These are phyloP conservation scores for Saccharomyces paradoxus DNA, from an alignment of 805 yeast species.

Conservation along the genomic window DNA sequence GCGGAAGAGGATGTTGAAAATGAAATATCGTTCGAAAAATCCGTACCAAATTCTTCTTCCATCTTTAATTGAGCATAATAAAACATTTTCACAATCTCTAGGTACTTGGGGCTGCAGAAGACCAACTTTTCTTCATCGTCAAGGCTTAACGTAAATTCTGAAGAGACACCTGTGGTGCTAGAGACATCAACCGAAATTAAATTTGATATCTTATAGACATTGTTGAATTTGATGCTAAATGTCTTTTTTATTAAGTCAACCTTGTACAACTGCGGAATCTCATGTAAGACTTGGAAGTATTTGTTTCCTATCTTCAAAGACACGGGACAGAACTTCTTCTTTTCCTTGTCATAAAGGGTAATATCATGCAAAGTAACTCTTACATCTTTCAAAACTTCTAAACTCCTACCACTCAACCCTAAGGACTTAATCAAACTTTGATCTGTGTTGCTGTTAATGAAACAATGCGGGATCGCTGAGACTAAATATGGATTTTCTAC, in stretches of 20 bases:
- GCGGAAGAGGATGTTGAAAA: neutral
- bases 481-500: slow-evolving; percentile 11
- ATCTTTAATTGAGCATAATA: slow-evolving; percentile 53
- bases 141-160: slow-evolving; percentile 41
- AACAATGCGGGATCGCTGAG: slow-evolving; percentile 24
- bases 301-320: slow-evolving; percentile 58
- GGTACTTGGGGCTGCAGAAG: slow-evolving; percentile 38
- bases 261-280: slow-evolving; percentile 34
- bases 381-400: slow-evolving; percentile 36
- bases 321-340: slow-evolving; percentile 46
- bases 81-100: slow-evolving; percentile 59
- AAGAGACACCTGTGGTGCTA: slow-evolving; percentile 36
- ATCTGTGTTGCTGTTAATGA: slow-evolving; percentile 39
- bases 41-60: slow-evolving; percentile 29
- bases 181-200: slow-evolving; percentile 34
- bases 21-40: slow-evolving; percentile 8
- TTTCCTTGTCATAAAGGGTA: slow-evolving; percentile 39
- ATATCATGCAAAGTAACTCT: slow-evolving; percentile 45
- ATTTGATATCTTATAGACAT: slow-evolving; percentile 36
- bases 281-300: slow-evolving; percentile 46
- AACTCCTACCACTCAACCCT: slow-evolving; percentile 36
- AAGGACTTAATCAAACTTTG: slow-evolving; percentile 32
- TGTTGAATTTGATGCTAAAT: slow-evolving; percentile 32
- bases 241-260: slow-evolving; percentile 21
- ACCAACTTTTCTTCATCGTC: slow-evolving; percentile 30